Evolutionary conservation across 2,329 filamentous ascomycete species (phyloP).

Genomic region (Zymoseptoria brevis): DNA sequence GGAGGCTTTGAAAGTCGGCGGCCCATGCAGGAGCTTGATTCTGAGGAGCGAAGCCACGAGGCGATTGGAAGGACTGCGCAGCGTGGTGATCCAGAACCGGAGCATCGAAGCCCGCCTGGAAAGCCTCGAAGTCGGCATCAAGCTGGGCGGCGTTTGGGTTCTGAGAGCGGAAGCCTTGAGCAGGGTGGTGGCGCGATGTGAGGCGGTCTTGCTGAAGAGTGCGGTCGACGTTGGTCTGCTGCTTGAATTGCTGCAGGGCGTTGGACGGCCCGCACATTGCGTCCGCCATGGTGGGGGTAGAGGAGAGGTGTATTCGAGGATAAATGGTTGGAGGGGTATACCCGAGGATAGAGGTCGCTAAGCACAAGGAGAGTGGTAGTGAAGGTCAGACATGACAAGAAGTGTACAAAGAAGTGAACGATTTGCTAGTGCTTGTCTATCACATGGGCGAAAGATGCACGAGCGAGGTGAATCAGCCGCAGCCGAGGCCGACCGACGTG

Average conservation of each 20-base stretch:
- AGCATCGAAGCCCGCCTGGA: constrained; percentile 47
- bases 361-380: neutral
- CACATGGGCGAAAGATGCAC: constrained; percentile 1
- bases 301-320: neutral
- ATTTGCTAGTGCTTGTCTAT: neutral
- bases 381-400: neutral
- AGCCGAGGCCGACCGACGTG: no score
- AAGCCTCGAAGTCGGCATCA: constrained; percentile 62
- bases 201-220: constrained; percentile 67
- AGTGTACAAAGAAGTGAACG: neutral
- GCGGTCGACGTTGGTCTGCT: constrained; percentile 60
- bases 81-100: constrained; percentile 30
- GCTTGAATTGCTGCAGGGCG: constrained; percentile 63
- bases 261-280: constrained; percentile 68
- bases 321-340: neutral
- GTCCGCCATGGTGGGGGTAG: constrained; percentile 50
- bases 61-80: constrained; percentile 30
- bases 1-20: constrained; percentile 42
- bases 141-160: constrained; percentile 47
- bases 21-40: constrained; percentile 39
- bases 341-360: neutral
- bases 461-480: neutral
- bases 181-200: constrained; percentile 38
- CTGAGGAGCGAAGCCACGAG: constrained; percentile 19
- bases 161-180: constrained; percentile 55